Evolutionary conservation across 257 asterid species (phyloP).

Genomic region (Coffea eugenioides): DNA sequence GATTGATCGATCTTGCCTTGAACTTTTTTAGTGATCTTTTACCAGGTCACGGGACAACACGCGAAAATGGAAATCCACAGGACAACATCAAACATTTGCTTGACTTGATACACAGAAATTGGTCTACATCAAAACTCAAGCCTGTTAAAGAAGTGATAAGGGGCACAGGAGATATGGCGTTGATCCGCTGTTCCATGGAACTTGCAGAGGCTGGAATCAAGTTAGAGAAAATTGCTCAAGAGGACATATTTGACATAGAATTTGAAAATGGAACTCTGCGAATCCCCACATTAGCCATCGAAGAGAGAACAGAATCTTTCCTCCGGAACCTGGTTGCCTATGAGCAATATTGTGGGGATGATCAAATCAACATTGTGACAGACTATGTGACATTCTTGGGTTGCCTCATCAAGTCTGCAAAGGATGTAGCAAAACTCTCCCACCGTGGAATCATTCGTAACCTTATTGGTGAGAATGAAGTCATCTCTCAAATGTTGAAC

Average conservation of each 20-base stretch:
- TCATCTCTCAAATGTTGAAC: constrained; percentile 15
- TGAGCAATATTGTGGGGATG: constrained; percentile 7
- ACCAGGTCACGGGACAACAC: neutral
- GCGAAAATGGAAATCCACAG: neutral
- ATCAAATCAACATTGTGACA: neutral
- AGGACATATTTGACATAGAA: constrained; percentile 6
- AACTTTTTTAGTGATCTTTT: constrained; percentile 12
- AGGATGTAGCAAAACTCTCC: constrained; percentile 17
- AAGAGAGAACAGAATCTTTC: constrained; percentile 16
- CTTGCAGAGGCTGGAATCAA: constrained; percentile 15
- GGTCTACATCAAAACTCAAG: neutral
- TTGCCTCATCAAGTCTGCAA: constrained; percentile 17
- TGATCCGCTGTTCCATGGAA: neutral
- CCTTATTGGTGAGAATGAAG: constrained; percentile 10
- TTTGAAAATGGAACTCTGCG: constrained; percentile 7
- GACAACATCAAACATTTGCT: constrained; percentile 10
- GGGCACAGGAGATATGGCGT: neutral
- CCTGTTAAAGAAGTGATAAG: neutral
- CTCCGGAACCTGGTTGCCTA: constrained; percentile 24
- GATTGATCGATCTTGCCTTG: neutral
- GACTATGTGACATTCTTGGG: constrained; percentile 13
- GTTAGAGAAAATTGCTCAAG: neutral
- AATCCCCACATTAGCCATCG: constrained; percentile 11
- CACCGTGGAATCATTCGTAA: neutral
- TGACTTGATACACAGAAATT: constrained; percentile 11